Percentiles rank a stretch among this genome's conserved stretches.
Conservation (phyloP, 2,329 filamentous ascomycete species). For the Zalaria sp. region DNA sequence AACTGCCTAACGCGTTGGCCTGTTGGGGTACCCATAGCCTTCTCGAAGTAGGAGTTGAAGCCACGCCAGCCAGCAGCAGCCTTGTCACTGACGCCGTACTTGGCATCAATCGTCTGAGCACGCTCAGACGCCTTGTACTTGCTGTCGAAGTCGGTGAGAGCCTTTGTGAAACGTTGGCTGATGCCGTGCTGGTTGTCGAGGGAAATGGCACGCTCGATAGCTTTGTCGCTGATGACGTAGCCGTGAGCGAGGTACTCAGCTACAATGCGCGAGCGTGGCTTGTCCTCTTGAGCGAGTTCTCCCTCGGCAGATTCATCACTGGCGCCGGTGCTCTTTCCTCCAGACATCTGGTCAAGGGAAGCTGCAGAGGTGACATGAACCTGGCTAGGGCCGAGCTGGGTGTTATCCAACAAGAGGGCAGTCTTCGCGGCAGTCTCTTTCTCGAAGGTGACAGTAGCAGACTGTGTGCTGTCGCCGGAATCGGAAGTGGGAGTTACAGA, state of each 20-base stretch:
- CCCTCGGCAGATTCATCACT: slow-evolving; percentile 41
- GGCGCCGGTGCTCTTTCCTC: slow-evolving; percentile 42
- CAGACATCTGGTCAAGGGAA: slow-evolving; percentile 48
- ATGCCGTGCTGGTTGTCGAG: slow-evolving; percentile 86
- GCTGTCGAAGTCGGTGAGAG: slow-evolving; percentile 62
- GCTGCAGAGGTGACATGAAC: slow-evolving; percentile 68
- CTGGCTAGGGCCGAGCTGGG: slow-evolving; percentile 63
- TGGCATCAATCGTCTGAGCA: slow-evolving; percentile 69
- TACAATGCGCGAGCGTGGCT: slow-evolving; percentile 82
- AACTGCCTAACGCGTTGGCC: slow-evolving; percentile 80
- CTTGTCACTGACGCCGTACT: slow-evolving; percentile 66
- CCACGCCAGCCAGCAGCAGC: slow-evolving; percentile 54
- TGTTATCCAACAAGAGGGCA: slow-evolving; percentile 91
- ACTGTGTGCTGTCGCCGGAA: slow-evolving; percentile 50
- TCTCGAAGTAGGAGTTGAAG: slow-evolving; percentile 83
- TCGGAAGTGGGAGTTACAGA: slow-evolving; percentile 51
- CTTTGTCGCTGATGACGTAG: slow-evolving; percentile 66
- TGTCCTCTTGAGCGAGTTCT: slow-evolving; percentile 86
- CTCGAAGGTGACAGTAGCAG: slow-evolving; percentile 88
- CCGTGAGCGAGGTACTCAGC: slow-evolving; percentile 95
- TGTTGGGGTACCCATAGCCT: slow-evolving; percentile 73
- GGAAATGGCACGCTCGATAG: slow-evolving; percentile 70
- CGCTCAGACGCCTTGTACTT: slow-evolving; percentile 83
- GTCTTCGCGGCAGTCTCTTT: slow-evolving; percentile 96
- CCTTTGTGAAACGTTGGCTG: slow-evolving; percentile 61